Conservation (phyloP, 2,329 filamentous ascomycete genomes). For the Pseudopithomyces maydicus region DNA sequence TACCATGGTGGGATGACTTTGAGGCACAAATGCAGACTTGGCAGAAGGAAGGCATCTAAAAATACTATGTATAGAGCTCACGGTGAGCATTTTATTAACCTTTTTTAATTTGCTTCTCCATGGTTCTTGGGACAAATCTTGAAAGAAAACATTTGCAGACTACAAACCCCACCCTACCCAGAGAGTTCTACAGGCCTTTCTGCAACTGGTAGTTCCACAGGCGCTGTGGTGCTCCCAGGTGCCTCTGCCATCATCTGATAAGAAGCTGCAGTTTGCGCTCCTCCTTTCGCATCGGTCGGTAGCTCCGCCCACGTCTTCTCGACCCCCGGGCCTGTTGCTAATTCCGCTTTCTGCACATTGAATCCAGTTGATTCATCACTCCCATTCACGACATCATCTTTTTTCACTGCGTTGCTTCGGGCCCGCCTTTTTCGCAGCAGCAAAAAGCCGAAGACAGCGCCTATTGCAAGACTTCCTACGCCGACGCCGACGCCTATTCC, state of each 20-base stretch:
- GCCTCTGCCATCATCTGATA: too few species aligned
- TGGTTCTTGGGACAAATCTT: neutral
- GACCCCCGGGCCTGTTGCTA: slow-evolving; percentile 8
- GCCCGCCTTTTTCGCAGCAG: neutral
- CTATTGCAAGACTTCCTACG: neutral
- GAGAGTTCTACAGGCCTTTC: too few species aligned
- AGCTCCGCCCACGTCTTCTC: slow-evolving; percentile 4
- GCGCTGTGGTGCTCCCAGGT: too few species aligned
- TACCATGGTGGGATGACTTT: neutral
- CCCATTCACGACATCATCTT: too few species aligned
- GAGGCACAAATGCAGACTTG: neutral
- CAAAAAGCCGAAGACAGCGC: neutral
- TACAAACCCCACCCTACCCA: too few species aligned
- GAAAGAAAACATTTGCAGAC: too few species aligned
- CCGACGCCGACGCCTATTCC: slow-evolving; percentile 9
- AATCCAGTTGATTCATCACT: too few species aligned
- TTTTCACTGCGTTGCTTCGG: too few species aligned
- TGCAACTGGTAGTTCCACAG: too few species aligned
- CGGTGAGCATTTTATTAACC: neutral
- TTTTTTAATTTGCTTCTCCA: neutral
- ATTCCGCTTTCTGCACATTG: slow-evolving; percentile 5
- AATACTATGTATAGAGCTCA: neutral
- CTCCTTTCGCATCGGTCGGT: neutral
- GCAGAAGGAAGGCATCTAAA: neutral
- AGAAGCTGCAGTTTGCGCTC: too few species aligned